These are phyloP conservation scores for Lasiodiplodia theobromae DNA, from an alignment of 2,329 filamentous ascomycete genomes.

Conservation along the genomic window DNA sequence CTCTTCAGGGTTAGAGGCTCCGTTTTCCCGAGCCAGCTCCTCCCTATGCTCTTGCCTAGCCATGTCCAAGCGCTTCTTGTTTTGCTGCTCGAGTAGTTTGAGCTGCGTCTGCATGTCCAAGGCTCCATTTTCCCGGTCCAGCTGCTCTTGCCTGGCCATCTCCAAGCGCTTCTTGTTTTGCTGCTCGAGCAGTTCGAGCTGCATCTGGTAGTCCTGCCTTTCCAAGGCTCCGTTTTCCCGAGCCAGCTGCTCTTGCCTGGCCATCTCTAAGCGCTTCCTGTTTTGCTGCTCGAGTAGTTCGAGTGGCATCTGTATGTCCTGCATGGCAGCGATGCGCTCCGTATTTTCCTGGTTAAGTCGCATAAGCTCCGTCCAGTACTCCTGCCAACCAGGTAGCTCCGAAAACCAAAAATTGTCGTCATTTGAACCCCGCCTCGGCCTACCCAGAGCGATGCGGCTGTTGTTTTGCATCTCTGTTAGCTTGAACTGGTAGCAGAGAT, in stretches of 20 bases:
- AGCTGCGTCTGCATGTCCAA: constrained; percentile 73
- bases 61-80: constrained; percentile 85
- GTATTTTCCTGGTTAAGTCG: too few relatives aligned
- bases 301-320: constrained; percentile 61
- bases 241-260: constrained; percentile 42
- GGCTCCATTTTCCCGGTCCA: too few relatives aligned
- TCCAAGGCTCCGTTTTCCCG: too few relatives aligned
- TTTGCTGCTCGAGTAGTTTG: constrained; percentile 86
- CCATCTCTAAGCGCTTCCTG: constrained; percentile 84
- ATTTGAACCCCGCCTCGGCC: neutral
- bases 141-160: constrained; percentile 65
- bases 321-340: too few relatives aligned
- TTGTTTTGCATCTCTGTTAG: constrained; percentile 86
- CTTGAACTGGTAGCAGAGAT: too few relatives aligned
- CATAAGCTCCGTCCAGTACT: too few relatives aligned
- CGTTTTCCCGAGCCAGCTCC: neutral
- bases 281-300: constrained; percentile 89
- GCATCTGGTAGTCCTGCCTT: too few relatives aligned
- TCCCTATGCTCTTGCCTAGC: constrained; percentile 48
- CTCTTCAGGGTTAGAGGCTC: neutral
- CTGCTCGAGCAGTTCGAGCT: constrained; percentile 84
- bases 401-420: too few relatives aligned
- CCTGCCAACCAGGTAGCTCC: too few relatives aligned
- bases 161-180: constrained; percentile 86
- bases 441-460: constrained; percentile 80